Base-by-base conservation (phyloP, 2,329 filamentous ascomycete species). In the Botrytis fragariae region DNA sequence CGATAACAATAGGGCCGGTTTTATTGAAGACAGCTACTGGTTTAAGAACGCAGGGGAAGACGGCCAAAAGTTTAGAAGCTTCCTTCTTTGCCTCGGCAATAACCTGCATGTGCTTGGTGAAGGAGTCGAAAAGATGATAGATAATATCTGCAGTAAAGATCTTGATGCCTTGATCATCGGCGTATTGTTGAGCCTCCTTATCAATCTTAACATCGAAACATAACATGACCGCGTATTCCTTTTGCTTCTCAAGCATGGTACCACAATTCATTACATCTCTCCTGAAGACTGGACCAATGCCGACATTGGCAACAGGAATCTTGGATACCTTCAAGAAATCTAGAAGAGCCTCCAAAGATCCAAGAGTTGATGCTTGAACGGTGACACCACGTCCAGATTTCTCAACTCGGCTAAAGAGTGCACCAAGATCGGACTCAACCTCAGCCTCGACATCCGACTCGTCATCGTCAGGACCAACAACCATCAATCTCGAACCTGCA, bases 141-240 rank as follows among this genome's bases (percentile, higher is more conserved):
- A 99, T 99, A 79, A 99, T 99, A 83, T 99, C 95, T 4, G 97
- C 96, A 4, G 94, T 97, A 86, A 99, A 99, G 79, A 99, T 93
- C 87, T 97, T 98, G 85, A 99, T 93, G 69, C 94, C 94, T 75
- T 97, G 91, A 73, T 98, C 94, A 29, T 98, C 94, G 18, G 96
- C 96, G 79, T 98, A 97, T 16, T 89, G 87, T 77, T 92, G 90
- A 0, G 96, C 96, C 81, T 99, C 96, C 83, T 97, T 98, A 85
- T 99, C 96, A 25, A 99, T 93, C 86, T 98, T 98, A 84, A 99
- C 96, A 82, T 99, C 97, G 87, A 99, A 99, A 83, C 96, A 98
- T 69, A 99, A 90, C 96, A 99, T 99, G 82, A 98, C 93, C n/a
- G 96, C 96, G 79, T 91, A 97, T 81, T 99, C 95, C 77, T 94